Evolutionary conservation across 2,329 filamentous ascomycete genomes (phyloP).

Genomic region (Penicillium italicum): DNA sequence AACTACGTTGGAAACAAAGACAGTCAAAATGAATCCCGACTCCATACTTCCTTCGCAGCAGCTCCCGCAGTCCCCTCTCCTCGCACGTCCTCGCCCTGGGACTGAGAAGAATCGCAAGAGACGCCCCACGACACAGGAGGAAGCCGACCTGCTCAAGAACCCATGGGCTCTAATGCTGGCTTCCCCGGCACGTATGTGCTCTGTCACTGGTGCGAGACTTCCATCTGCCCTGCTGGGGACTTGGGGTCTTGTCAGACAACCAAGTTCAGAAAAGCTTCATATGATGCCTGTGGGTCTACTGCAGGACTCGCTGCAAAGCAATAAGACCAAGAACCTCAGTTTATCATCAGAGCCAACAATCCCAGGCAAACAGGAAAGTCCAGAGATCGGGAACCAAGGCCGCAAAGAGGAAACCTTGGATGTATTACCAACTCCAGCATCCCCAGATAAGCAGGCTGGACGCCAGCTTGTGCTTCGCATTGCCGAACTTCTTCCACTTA

Average conservation of each 20-base stretch:
- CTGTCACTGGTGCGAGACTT: constrained; percentile 31
- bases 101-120: constrained; percentile 25
- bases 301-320: constrained; percentile 27
- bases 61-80: constrained; percentile 37
- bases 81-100: constrained; percentile 23
- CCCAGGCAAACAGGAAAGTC: neutral
- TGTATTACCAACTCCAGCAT: neutral
- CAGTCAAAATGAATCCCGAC: neutral
- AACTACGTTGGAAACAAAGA: neutral
- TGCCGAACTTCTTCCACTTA: constrained; percentile 25
- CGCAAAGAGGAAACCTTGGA: neutral
- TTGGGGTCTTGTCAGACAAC: constrained; percentile 36
- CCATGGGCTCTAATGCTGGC: constrained; percentile 42
- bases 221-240: constrained; percentile 35
- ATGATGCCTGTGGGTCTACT: constrained; percentile 35
- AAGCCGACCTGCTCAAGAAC: constrained; percentile 33
- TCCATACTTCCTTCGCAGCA: constrained; percentile 27
- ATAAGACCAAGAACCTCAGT: constrained; percentile 6
- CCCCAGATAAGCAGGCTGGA: constrained; percentile 1
- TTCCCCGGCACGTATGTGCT: constrained; percentile 36
- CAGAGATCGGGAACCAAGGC: too few species aligned
- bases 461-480: constrained; percentile 28
- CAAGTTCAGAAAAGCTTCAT: constrained; percentile 27
- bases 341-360: constrained; percentile 3
- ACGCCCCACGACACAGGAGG: constrained; percentile 23